Evolutionary conservation across 2,329 filamentous ascomycete genomes (phyloP), one percentile per base, ranked within the genome.

Genomic region (Talaromyces sp.): DNA sequence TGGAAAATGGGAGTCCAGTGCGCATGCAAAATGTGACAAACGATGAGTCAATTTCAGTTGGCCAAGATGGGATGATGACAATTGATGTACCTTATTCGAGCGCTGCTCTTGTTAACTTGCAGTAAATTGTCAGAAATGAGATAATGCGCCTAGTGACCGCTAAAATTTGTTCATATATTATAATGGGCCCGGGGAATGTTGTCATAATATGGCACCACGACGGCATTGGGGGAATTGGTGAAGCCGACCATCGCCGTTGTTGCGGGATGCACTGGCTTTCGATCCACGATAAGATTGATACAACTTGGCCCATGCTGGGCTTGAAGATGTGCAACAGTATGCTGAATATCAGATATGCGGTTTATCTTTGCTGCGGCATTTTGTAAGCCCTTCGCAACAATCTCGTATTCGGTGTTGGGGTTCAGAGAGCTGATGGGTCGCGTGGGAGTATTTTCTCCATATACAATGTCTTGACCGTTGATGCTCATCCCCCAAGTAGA

Each of bases 21-120:
- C 65, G 76, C 51, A 58, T 86, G 67, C 51, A 55, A 0, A 86
- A 87, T 63, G 77, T 84, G 14, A 86, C 83, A 3, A 66, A 71
- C 3, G 79, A 76, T 0, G 81, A 85, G 70, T 75, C 27, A 19
- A 65, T 75, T 0, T 27, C 40, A 6, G 58, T 64, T 24, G 66
- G 73, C 4, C 55, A 56, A 2, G 64, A 70, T n/a, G 80, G 79
- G 1, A 61, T 51, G 7, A 53, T 68, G 33, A 51, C 58, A 37
- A 48, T 70, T 30, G 61, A 62, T 13, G 39, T 67, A 32, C 62
- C 65, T 16, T 64, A 56, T 46, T 69, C 64, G 22, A 66, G 64
- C 52, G 66, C 57, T 41, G 64, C 52, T 7, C 62, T 69, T 19
- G 41, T 60, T 44, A 52, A 52, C 35, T 16, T 58, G 19, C 42